Evolutionary conservation across 257 asterid genomes (phyloP).

Genomic region (Nicotiana tabacum): DNA sequence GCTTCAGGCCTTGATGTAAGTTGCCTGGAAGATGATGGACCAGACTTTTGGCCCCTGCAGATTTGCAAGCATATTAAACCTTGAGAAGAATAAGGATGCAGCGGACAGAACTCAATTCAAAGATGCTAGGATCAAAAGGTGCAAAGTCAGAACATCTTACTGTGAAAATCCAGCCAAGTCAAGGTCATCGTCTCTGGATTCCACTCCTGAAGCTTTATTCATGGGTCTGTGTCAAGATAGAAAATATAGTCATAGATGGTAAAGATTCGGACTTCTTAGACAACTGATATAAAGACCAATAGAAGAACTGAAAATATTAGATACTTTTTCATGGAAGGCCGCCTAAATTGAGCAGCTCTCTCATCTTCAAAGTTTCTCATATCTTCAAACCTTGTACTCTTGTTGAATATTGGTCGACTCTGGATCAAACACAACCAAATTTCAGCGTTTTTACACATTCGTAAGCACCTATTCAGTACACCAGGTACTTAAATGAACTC

Average conservation of each 20-base stretch:
- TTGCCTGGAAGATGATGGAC: slow-evolving; percentile 61
- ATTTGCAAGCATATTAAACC: slow-evolving; percentile 21
- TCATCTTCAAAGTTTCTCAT: slow-evolving; percentile 82
- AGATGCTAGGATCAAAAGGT: background rate
- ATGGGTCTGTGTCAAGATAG: slow-evolving; percentile 38
- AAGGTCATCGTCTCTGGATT: slow-evolving; percentile 78
- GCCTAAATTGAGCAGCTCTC: slow-evolving; percentile 47
- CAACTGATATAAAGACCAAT: background rate
- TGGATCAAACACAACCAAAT: slow-evolving; percentile 25
- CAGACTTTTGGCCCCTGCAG: slow-evolving; percentile 64
- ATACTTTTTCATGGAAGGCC: slow-evolving; percentile 65
- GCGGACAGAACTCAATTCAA: background rate
- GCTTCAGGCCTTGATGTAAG: slow-evolving; percentile 64
- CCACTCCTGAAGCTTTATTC: slow-evolving; percentile 60
- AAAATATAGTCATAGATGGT: slow-evolving; percentile 11
- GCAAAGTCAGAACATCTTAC: slow-evolving; percentile 22
- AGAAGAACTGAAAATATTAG: background rate
- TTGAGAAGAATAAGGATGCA: background rate
- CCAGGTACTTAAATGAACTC: background rate
- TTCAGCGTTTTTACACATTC: background rate
- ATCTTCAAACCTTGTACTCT: slow-evolving; percentile 96
- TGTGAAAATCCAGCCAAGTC: slow-evolving; percentile 57
- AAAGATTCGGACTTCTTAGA: slow-evolving; percentile 1
- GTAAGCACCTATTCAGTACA: background rate
- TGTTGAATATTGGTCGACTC: slow-evolving; percentile 95